Conservation (phyloP, 192 early-diverging fungal genomes). For the Haplosporangium gracile region DNA sequence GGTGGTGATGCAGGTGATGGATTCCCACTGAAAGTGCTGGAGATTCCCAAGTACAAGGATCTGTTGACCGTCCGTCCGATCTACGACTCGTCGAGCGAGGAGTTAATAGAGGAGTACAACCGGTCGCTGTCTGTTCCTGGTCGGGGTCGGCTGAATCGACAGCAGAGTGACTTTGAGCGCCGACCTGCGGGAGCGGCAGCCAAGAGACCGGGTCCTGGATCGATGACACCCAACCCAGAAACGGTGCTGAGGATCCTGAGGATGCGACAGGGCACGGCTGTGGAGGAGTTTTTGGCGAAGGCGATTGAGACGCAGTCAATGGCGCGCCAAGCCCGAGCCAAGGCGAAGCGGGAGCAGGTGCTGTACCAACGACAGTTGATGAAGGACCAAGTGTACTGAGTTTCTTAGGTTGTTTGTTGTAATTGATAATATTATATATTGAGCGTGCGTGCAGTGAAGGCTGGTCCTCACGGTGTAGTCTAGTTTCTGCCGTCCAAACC, state of each 20-base stretch:
- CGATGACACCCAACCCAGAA: constrained; percentile 60
- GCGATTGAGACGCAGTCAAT: constrained; percentile 49
- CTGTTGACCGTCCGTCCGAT: constrained; percentile 72
- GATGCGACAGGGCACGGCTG: constrained; percentile 60
- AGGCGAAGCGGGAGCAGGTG: constrained; percentile 45
- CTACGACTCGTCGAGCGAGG: constrained; percentile 76
- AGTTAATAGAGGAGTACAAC: constrained; percentile 75
- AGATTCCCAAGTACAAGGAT: constrained; percentile 75
- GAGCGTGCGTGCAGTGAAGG: no score
- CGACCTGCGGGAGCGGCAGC: constrained; percentile 16
- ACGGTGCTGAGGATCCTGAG: constrained; percentile 63
- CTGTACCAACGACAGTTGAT: constrained; percentile 35
- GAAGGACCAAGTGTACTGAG: constrained; percentile 10
- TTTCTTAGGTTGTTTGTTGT: neutral
- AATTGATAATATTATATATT: neutral
- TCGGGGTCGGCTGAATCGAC: constrained; percentile 37
- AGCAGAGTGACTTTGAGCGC: constrained; percentile 54
- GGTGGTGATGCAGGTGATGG: constrained; percentile 79
- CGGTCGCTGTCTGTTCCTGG: constrained; percentile 43
- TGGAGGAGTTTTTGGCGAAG: constrained; percentile 54
- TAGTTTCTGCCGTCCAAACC: no score
- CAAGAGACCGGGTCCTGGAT: constrained; percentile 19
- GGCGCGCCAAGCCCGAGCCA: constrained; percentile 37
- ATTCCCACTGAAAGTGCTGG: constrained; percentile 70
- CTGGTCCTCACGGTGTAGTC: no score